phyloP scores from a whole-genome alignment of 495 filamentous ascomycete species.

The Tuber melanosporum region DNA sequence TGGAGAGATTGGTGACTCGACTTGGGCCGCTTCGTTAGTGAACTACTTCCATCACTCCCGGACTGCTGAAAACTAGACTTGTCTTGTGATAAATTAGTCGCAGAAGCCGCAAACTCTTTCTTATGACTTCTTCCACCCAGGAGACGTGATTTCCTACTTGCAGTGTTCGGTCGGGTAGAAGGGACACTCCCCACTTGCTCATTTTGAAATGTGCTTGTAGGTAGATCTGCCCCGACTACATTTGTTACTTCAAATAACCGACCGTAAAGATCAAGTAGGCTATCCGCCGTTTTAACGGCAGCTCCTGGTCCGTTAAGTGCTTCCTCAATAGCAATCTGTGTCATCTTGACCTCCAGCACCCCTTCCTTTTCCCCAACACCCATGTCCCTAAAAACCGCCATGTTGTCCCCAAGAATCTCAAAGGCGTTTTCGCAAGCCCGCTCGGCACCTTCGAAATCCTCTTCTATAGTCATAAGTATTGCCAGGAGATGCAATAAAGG shows the following conservation, averaged over 20 bases:
- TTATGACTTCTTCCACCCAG: constrained; percentile 33
- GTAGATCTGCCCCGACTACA: constrained; percentile 17
- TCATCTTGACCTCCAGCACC: constrained; percentile 79
- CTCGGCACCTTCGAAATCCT: constrained; percentile 73
- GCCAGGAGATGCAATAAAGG: constrained; percentile 84
- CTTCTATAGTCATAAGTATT: constrained; percentile 72
- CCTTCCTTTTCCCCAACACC: constrained; percentile 31
- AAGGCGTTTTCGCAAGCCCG: constrained; percentile 84
- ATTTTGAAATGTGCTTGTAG: constrained; percentile 25
- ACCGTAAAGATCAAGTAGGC: constrained; percentile 72
- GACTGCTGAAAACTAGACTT: not conserved
- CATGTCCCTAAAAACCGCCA: constrained; percentile 35
- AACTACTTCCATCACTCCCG: constrained; percentile 1
- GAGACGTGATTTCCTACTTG: constrained; percentile 37
- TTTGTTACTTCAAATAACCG: constrained; percentile 58
- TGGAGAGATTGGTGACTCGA: constrained; percentile 37
- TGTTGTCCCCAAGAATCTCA: constrained; percentile 55
- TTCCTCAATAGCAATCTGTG: constrained; percentile 79
- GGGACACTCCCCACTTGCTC: constrained; percentile 30
- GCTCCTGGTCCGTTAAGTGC: constrained; percentile 70
- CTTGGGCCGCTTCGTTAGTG: constrained; percentile 31
- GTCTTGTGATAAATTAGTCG: constrained; percentile 39
- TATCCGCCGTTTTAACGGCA: constrained; percentile 76
- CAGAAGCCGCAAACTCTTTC: constrained; percentile 35
- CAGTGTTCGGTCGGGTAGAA: constrained; percentile 25